Evolutionary conservation across 192 early-diverging fungal genomes (phyloP), one percentile per base, ranked within the genome.

Genomic region (Rhizophagus clarus): DNA sequence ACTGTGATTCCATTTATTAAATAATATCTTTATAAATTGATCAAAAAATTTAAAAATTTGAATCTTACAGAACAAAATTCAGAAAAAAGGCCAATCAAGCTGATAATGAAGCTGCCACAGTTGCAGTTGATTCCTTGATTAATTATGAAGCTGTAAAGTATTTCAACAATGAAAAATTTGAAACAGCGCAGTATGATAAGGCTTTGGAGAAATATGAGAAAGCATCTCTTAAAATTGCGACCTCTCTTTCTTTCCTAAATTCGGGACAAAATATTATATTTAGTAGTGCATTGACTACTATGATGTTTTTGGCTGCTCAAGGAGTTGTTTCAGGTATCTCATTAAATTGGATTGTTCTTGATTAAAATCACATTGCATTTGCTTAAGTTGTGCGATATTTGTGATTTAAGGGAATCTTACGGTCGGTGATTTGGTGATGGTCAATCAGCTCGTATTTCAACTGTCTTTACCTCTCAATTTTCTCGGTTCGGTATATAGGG

Each of bases 401-500:
- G 17, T 77, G n/a, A 17, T n/a, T 17, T 42, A 68, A 69, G 96
- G 96, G 1, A 86, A 90, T 2, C 87, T 99, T 89, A 97, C 96
- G 2, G 92, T 99, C 31, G 98, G 98, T 61, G 98, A 99, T 82
- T 89, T 99, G 7, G 98, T 99, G 24, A 96, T 99, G 96, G 91
- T 99, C 74, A 99, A 99, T 80, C 96, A 97, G 24, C 93, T 99
- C 31, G 93, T 99, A 31, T 99, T 99, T 84, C 98, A 99, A 85
- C 88, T 99, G 14, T 96, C 96, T 3, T 88, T 99, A 83, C 98
- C 98, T 24, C 88, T 99, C 17, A 98, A 99, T 88, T 99, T 99
- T 82, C 83, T 99, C 72, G 98, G 98, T 34, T 94, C 95, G 26
- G 97, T 99, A 9, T 99, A 99, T 81, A 92, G 98, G 76, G 98